These are phyloP conservation scores for Blumeria hordei DNA, from an alignment of 2,329 filamentous ascomycete species.

Conservation along the genomic window DNA sequence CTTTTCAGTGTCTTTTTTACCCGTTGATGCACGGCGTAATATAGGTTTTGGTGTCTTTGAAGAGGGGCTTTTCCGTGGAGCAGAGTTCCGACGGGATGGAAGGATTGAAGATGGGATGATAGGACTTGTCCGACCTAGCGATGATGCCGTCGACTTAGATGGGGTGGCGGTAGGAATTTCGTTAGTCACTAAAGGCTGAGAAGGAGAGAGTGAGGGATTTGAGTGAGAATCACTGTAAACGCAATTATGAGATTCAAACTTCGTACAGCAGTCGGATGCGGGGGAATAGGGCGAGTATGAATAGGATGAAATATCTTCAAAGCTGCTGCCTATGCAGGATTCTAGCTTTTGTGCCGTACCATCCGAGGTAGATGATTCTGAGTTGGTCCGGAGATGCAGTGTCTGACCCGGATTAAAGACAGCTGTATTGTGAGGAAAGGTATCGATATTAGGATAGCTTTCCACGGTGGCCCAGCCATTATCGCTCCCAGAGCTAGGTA, in stretches of 20 bases:
- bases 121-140: slow-evolving; percentile 34
- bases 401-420: slow-evolving; percentile 89
- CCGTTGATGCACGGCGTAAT: slow-evolving; percentile 47
- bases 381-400: slow-evolving; percentile 65
- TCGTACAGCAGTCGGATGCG: slow-evolving; percentile 49
- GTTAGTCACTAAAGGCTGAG: slow-evolving; percentile 21
- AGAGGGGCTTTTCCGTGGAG: slow-evolving; percentile 33
- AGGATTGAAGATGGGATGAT: slow-evolving; percentile 37
- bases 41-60: slow-evolving; percentile 67
- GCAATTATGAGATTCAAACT: slow-evolving; percentile 35
- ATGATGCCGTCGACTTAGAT: slow-evolving; percentile 35
- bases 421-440: slow-evolving; percentile 30
- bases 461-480: slow-evolving; percentile 74
- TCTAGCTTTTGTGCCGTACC: slow-evolving; percentile 30
- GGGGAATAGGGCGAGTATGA: slow-evolving; percentile 62
- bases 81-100: slow-evolving; percentile 41
- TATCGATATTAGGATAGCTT: slow-evolving; percentile 47
- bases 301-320: slow-evolving; percentile 42
- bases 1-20: slow-evolving; percentile 76
- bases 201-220: slow-evolving; percentile 4
- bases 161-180: slow-evolving; percentile 47
- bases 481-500: slow-evolving; percentile 57
- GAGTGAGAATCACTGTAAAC: slow-evolving; percentile 28
- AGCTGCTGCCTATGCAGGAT: slow-evolving; percentile 38
- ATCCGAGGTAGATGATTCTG: slow-evolving; percentile 61